Percentiles rank a stretch among this genome's conserved stretches.
Conservation (phyloP, 257 asterid species). For the Coffea eugenioides region DNA sequence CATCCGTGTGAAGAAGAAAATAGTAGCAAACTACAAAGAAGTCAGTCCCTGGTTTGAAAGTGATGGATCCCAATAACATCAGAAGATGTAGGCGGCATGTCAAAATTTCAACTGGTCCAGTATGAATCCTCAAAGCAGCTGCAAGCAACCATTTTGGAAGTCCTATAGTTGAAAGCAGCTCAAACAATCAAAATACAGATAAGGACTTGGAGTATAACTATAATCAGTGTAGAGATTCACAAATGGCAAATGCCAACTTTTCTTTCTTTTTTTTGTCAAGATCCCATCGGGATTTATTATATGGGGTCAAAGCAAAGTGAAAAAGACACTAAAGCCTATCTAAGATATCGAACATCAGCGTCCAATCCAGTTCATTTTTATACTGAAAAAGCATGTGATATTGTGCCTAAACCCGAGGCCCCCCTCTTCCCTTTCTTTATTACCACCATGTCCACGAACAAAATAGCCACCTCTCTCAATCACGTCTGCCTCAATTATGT, state of each 20-base stretch:
- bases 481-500: conserved; percentile 20
- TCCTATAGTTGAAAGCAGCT: background rate
- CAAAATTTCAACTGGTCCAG: no score
- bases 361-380: conserved; percentile 2
- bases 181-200: conserved; percentile 1
- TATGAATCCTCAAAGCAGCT: background rate
- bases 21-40: background rate
- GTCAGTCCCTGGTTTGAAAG: background rate
- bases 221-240: background rate
- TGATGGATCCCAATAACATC: background rate
- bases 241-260: background rate
- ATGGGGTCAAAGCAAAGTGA: conserved; percentile 18
- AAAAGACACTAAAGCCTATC: conserved; percentile 6
- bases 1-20: background rate
- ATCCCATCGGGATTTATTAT: conserved; percentile 17
- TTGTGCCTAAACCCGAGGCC: conserved; percentile 12
- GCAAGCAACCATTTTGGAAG: background rate
- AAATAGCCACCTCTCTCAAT: background rate
- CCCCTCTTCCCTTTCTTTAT: background rate
- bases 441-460: background rate
- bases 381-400: conserved; percentile 15
- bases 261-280: background rate
- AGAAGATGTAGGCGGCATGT: background rate
- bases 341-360: background rate
- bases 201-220: background rate